Conservation (phyloP, 495 filamentous ascomycete genomes). For the Lepraria neglecta region DNA sequence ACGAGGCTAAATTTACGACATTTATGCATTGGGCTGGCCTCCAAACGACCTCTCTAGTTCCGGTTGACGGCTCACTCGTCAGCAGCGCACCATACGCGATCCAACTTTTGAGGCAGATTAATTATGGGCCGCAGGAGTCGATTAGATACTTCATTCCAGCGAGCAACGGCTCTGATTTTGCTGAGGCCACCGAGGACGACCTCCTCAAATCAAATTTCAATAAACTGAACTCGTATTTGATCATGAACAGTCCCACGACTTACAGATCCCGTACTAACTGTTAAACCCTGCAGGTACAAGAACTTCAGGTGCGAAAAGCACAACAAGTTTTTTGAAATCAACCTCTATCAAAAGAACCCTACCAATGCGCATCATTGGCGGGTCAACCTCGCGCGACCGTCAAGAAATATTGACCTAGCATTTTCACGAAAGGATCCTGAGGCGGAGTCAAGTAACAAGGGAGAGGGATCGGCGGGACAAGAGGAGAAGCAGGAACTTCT, state of each 20-base stretch:
- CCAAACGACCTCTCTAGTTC: constrained; percentile 19
- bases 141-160: constrained; percentile 17
- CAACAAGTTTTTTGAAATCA: constrained; percentile 28
- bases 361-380: constrained; percentile 37
- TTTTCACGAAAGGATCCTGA: constrained; percentile 13
- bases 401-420: constrained; percentile 30
- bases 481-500: too few relatives aligned
- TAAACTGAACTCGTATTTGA: constrained; percentile 21
- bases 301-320: constrained; percentile 22
- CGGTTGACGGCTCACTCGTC: constrained; percentile 15
- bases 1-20: constrained; percentile 21
- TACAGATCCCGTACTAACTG: constrained; percentile 18
- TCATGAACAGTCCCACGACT: constrained; percentile 16
- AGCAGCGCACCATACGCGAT: constrained; percentile 18
- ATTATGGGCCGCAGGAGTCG: constrained; percentile 17
- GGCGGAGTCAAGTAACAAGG: constrained; percentile 19
- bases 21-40: constrained; percentile 17
- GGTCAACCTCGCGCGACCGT: constrained; percentile 32
- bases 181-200: constrained; percentile 17
- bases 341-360: constrained; percentile 38
- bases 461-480: constrained; percentile 15
- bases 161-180: constrained; percentile 21
- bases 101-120: constrained; percentile 17
- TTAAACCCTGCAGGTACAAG: constrained; percentile 22
- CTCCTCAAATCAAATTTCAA: constrained; percentile 16